Conservation (phyloP, 805 yeast genomes). For the Kregervanrija fluxuum region DNA sequence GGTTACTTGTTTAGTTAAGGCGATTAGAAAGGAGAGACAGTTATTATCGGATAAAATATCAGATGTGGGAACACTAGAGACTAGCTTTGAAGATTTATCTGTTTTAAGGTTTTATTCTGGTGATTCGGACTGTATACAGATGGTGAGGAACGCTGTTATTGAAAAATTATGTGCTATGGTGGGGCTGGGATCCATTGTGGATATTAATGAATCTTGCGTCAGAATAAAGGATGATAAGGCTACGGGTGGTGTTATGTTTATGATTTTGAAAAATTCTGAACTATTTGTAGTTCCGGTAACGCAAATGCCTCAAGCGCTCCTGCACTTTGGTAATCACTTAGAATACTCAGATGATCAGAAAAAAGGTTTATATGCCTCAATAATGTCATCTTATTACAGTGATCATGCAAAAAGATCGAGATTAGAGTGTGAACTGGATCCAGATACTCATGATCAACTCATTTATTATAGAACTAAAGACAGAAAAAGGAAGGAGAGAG, state of each 20-base stretch:
- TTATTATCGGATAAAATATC: too few species aligned
- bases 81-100: constrained; percentile 5
- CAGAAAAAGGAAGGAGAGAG: background rate
- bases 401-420: constrained; percentile 2
- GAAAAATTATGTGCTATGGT: constrained; percentile 4
- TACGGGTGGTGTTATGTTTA: too few species aligned
- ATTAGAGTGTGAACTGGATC: background rate
- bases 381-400: too few species aligned
- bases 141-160: constrained; percentile 4
- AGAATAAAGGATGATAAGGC: background rate
- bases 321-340: background rate
- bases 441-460: constrained; percentile 4
- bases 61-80: too few species aligned
- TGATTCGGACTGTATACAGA: constrained; percentile 3
- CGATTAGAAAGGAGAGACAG: background rate
- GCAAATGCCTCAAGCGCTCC: background rate
- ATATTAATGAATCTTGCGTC: constrained; percentile 5
- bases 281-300: constrained; percentile 1
- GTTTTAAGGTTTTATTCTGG: constrained; percentile 10
- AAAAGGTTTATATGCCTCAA: background rate
- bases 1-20: constrained; percentile 1
- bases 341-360: background rate
- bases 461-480: background rate
- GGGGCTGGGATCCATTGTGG: background rate
- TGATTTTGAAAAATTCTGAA: background rate